phyloP scores from a whole-genome alignment of 108 stramenopile genomes.

The Ochromonas danica region DNA sequence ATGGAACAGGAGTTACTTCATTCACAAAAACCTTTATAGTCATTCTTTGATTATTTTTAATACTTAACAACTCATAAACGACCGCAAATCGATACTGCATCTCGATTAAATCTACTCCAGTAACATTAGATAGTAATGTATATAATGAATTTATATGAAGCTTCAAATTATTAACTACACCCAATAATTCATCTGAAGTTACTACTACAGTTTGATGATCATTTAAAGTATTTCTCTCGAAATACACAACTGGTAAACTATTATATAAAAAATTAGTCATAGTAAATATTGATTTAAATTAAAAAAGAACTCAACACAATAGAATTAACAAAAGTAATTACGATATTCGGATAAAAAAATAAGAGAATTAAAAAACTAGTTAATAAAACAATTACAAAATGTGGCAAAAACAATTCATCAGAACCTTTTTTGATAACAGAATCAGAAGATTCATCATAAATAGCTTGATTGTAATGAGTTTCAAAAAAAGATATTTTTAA shows the following conservation, averaged over 20 bases:
- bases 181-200: not conserved
- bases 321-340: slow-evolving; percentile 1
- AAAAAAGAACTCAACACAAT: slow-evolving; percentile 7
- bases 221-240: slow-evolving; percentile 19
- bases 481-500: slow-evolving; percentile 42
- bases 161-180: not conserved
- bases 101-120: slow-evolving; percentile 9
- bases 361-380: slow-evolving; percentile 36
- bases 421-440: slow-evolving; percentile 35
- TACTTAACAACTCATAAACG: slow-evolving; percentile 30
- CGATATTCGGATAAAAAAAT: slow-evolving; percentile 30
- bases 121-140: slow-evolving; percentile 20
- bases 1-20: not conserved
- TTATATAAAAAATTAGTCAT: slow-evolving; percentile 23
- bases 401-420: slow-evolving; percentile 35
- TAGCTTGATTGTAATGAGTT: slow-evolving; percentile 40
- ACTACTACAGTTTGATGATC: slow-evolving; percentile 10
- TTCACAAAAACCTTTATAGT: slow-evolving; percentile 24
- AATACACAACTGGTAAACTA: slow-evolving; percentile 17
- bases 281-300: slow-evolving; percentile 8
- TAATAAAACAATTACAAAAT: slow-evolving; percentile 34
- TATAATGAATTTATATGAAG: slow-evolving; percentile 19
- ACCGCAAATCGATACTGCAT: slow-evolving; percentile 20
- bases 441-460: slow-evolving; percentile 42
- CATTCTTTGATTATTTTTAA: slow-evolving; percentile 22